Evolutionary conservation across 495 filamentous ascomycete genomes (phyloP).

Genomic region (Penicillium mononematosum): DNA sequence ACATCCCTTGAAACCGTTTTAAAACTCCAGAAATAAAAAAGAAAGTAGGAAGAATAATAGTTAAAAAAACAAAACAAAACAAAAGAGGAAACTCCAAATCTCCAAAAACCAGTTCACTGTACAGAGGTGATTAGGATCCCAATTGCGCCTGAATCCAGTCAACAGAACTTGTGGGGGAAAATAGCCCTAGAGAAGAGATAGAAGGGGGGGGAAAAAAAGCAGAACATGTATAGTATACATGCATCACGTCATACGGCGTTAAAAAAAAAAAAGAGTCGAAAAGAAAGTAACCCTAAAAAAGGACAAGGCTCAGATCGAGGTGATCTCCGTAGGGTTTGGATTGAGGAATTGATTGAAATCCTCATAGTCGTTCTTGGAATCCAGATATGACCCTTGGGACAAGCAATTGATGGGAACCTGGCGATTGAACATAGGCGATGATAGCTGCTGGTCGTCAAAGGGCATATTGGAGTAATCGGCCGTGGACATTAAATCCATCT

Average conservation of each 20-base stretch:
- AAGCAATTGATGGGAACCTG: conserved; percentile 43
- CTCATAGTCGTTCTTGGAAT: conserved; percentile 39
- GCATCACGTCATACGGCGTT: conserved; percentile 40
- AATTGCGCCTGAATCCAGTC: conserved; percentile 15
- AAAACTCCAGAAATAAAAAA: neutral
- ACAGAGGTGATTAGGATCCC: conserved; percentile 26
- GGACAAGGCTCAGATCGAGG: conserved; percentile 32
- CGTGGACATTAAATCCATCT: conserved; percentile 42
- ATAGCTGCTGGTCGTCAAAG: conserved; percentile 39
- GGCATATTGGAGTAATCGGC: conserved; percentile 35
- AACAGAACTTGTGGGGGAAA: conserved; percentile 12
- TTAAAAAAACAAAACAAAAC: too few species aligned
- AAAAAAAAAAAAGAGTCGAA: conserved; percentile 10
- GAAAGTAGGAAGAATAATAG: too few species aligned
- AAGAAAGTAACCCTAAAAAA: conserved; percentile 10
- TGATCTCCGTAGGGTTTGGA: conserved; percentile 44
- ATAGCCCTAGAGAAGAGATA: conserved; percentile 20
- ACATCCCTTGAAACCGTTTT: conserved; percentile 9
- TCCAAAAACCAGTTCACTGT: conserved; percentile 23
- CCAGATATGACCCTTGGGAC: conserved; percentile 28
- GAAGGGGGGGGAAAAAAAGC: conserved; percentile 14
- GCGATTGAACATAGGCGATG: conserved; percentile 44
- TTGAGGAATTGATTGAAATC: conserved; percentile 48
- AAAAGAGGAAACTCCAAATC: conserved; percentile 9
- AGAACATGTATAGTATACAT: conserved; percentile 42